Base-by-base conservation (phyloP, 2,329 filamentous ascomycete species). In the Penicillium sp. region DNA sequence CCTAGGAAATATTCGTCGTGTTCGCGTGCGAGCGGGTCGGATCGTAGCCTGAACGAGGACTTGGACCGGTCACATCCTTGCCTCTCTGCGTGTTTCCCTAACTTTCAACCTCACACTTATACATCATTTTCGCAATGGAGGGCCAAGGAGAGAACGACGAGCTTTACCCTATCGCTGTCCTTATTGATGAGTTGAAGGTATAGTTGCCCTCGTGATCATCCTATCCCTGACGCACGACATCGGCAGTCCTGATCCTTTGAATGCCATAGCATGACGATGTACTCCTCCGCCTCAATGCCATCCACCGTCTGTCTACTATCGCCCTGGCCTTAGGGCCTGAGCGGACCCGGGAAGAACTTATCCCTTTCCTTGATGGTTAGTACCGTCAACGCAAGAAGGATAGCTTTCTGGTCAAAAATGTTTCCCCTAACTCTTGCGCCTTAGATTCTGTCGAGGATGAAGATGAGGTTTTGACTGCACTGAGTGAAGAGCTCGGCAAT, bases 181-280 rank as follows among this genome's bases (percentile, higher is more conserved):
- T 98, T 74, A 98, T 98, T 75, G 93, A 98, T 74, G 93, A 98
- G 82, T 81, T 98, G 68, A 98, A 96, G 88, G 90, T 95, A 52
- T 12, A 33, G 56, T 60, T 57, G 43, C 26, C 54, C 44, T 45
- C 35, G 31, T n/a, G n/a, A n/a, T n/a, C n/a, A n/a, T n/a, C n/a
- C n/a, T n/a, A n/a, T n/a, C n/a, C n/a, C n/a, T n/a, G n/a, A n/a
- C n/a, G n/a, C n/a, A n/a, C n/a, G n/a, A n/a, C n/a, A n/a, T n/a
- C n/a, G n/a, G n/a, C n/a, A n/a, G n/a, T n/a, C n/a, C n/a, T n/a
- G n/a, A n/a, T n/a, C 22, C 41, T 15, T 32, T 37, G 22, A 39
- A 48, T 41, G 34, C 39, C 40, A 26, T 56, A 98, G 91, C 93
- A 98, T 73, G 93, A 98, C 71, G 94, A 98, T 79, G 93, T 98